phyloP scores from a whole-genome alignment of 495 filamentous ascomycete genomes.

The Hypoxylon lienhwacheense region DNA sequence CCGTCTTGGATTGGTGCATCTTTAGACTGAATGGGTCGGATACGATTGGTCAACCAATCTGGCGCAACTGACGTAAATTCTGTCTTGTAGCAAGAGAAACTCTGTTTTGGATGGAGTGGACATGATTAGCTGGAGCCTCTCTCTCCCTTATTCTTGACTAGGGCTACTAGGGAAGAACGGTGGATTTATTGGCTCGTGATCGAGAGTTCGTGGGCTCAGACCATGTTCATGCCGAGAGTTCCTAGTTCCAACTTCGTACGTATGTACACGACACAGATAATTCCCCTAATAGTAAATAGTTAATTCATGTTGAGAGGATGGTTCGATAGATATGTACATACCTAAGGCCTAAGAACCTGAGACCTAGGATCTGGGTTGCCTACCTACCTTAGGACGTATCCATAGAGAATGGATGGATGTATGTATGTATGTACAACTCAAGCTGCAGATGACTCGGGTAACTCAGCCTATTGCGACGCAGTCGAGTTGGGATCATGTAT shows the following conservation, averaged over 20 bases:
- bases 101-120: slow-evolving; percentile 24
- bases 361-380: no score
- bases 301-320: no score
- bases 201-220: slow-evolving; percentile 15
- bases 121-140: slow-evolving; percentile 16
- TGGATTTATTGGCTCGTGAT: slow-evolving; percentile 10
- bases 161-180: slow-evolving; percentile 9
- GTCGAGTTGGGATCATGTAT: slow-evolving; percentile 24
- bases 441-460: slow-evolving; percentile 36
- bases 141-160: slow-evolving; percentile 16
- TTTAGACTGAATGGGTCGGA: slow-evolving; percentile 15
- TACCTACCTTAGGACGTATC: no score
- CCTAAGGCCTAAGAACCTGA: no score
- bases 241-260: no score
- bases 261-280: no score
- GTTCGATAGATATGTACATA: slow-evolving; percentile 23
- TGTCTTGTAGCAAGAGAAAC: slow-evolving; percentile 31
- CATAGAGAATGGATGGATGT: no score
- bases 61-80: slow-evolving; percentile 23
- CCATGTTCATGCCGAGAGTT: slow-evolving; percentile 6
- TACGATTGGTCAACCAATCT: slow-evolving; percentile 33
- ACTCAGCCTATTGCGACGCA: slow-evolving; percentile 28
- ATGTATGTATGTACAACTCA: slow-evolving; percentile 26
- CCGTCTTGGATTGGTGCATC: slow-evolving; percentile 30
- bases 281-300: no score